phyloP scores from a whole-genome alignment of 352 stramenopile genomes.

The Phytopythium boreale region DNA sequence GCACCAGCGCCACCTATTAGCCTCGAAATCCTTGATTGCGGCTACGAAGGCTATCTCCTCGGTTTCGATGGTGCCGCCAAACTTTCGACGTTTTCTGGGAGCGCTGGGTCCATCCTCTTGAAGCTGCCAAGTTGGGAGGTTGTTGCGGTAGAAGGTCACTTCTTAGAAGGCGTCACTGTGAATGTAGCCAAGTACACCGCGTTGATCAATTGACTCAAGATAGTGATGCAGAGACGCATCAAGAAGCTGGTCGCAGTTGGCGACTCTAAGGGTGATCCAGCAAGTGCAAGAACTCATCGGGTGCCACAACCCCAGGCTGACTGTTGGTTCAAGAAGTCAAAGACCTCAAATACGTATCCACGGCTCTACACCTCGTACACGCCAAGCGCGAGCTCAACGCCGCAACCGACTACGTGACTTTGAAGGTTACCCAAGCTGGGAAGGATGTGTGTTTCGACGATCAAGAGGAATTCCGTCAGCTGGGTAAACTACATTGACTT shows the following conservation, averaged over 20 bases:
- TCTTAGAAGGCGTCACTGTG: not conserved
- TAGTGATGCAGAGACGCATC: not conserved
- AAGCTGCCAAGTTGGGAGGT: not conserved
- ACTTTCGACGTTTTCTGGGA: not conserved
- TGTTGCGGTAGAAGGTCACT: not conserved
- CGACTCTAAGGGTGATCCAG: not conserved
- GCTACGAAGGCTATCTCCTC: not conserved
- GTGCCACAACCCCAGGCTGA: conserved; percentile 10
- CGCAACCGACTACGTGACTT: conserved; percentile 12
- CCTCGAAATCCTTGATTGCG: not conserved
- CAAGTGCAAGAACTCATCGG: not conserved
- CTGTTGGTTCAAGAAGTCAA: conserved; percentile 9
- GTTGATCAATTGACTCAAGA: not conserved
- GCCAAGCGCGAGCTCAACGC: conserved; percentile 22
- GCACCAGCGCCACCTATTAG: not conserved
- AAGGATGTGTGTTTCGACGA: not conserved
- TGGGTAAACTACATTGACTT: not conserved
- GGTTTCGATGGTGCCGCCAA: not conserved
- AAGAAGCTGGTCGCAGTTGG: not conserved
- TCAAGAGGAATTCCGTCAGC: not conserved
- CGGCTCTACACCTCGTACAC: conserved; percentile 8
- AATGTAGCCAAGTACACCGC: not conserved
- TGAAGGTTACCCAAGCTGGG: no score
- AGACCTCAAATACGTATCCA: conserved; percentile 1
- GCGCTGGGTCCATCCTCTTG: not conserved